phyloP scores from a whole-genome alignment of 805 yeast species.

The Teunomyces gatunensis region DNA sequence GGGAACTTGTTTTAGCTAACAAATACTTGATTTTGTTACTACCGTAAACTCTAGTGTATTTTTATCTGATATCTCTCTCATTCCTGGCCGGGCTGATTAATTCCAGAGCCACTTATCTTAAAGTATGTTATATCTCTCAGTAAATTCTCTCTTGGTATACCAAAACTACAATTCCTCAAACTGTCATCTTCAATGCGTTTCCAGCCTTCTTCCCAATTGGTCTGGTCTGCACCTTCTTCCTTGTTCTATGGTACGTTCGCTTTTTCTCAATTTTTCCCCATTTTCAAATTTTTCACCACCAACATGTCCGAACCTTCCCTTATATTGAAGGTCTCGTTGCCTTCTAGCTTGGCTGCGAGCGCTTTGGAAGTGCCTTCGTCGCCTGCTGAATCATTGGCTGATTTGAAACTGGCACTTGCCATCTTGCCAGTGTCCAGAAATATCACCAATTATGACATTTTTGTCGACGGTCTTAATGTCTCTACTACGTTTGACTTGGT shows the following conservation, averaged over 20 bases:
- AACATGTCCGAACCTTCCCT: conserved; percentile 7
- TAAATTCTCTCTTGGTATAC: too few relatives aligned
- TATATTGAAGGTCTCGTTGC: conserved; percentile 19
- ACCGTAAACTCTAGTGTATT: too few relatives aligned
- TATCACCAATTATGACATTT: conserved; percentile 58
- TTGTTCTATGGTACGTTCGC: neutral
- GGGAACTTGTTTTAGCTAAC: too few relatives aligned
- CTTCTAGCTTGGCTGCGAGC: conserved; percentile 16
- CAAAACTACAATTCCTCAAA: too few relatives aligned
- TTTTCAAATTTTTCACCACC: conserved; percentile 8
- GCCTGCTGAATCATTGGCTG: conserved; percentile 49
- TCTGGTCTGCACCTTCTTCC: neutral
- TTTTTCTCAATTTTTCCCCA: neutral
- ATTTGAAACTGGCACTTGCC: conserved; percentile 57
- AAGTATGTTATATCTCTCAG: too few relatives aligned
- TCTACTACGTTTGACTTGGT: conserved; percentile 24
- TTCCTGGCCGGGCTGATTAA: too few relatives aligned
- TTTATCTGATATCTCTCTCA: too few relatives aligned
- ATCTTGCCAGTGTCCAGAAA: conserved; percentile 56
- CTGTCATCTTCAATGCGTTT: neutral
- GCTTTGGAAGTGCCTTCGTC: conserved; percentile 30
- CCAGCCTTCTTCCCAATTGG: neutral
- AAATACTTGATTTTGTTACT: too few relatives aligned
- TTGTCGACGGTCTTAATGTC: conserved; percentile 31
- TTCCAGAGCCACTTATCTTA: too few relatives aligned